A percentile compares a stretch with the other conserved stretches of the same genome.
Evolutionary conservation across 257 asterid genomes (phyloP).

Genomic region (Cordia subcordata): DNA sequence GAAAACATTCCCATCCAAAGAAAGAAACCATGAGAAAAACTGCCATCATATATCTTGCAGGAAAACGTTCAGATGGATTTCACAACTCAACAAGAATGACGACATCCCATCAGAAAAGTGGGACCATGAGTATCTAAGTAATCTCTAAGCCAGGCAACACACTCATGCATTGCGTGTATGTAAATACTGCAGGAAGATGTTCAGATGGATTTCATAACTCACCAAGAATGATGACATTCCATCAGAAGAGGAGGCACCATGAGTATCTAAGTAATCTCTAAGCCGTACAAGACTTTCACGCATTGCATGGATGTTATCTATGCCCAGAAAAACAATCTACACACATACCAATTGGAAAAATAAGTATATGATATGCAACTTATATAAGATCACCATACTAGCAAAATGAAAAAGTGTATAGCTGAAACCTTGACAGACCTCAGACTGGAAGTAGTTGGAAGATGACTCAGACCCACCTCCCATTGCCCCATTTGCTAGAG

Average conservation of each 20-base stretch:
- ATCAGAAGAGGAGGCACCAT: conserved; percentile 89
- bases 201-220: conserved; percentile 14
- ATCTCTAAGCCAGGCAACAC: conserved; percentile 85
- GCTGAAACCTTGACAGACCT: conserved; percentile 53
- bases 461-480: conserved; percentile 99
- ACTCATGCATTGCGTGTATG: conserved; percentile 96
- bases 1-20: too few relatives aligned
- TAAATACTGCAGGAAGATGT: conserved; percentile 13
- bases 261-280: conserved; percentile 94
- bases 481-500: conserved; percentile 99
- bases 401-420: background rate
- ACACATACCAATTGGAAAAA: conserved; percentile 15
- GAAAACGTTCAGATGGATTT: too few relatives aligned
- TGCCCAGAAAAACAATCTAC: conserved; percentile 96
- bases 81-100: conserved; percentile 70
- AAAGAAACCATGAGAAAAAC: too few relatives aligned
- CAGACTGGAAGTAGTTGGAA: conserved; percentile 87
- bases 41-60: too few relatives aligned
- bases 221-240: conserved; percentile 97
- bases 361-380: conserved; percentile 6
- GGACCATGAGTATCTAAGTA: conserved; percentile 95
- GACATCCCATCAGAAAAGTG: conserved; percentile 93
- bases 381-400: background rate
- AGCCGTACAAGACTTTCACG: conserved; percentile 87
- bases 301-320: conserved; percentile 97